Base-by-base conservation (phyloP, 2,329 filamentous ascomycete genomes). In the Penicillium occitanis region DNA sequence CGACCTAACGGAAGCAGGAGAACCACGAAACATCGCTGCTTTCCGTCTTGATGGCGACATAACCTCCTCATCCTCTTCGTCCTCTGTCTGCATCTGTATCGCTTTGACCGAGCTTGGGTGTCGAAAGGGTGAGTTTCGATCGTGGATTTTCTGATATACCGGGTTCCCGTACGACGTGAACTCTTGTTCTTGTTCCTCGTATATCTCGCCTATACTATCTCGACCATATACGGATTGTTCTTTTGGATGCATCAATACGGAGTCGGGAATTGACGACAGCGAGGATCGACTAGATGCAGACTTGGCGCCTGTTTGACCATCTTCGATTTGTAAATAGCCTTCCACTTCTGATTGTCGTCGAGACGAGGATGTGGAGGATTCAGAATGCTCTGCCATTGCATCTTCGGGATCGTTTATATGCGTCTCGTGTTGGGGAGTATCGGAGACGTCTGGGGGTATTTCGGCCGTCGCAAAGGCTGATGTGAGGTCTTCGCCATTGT, bases 81-180 rank as follows among this genome's bases (percentile, higher is more conserved):
- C 78, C 58, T 78, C 77, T 0, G 76, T 78, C 53, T 78, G 72
- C 78, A 81, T 80, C 69, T 81, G 79, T 71, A 81, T 76, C 6
- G 79, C 79, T 40, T 75, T 71, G 5, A 82, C 79, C 0, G 80
- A 82, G 71, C 79, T 82, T 1, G 79, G 77, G 67, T 82, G 79
- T 42, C 80, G 76, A 66, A 82, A 82, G 0, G 75, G 76, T 0
- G 72, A 68, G 22, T 68, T 66, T 33, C 67, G 66, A 37, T 72
- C 62, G 69, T 66, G 42, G 63, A 69, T 60, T 68, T 70, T 71
- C 42, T 66, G 68, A 67, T 69, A 72, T 72, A 46, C 70, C 70
- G n/a, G 65, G 66, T 51, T 65, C 7, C 63, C 61, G 19, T 63
- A 60, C 5, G 28, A 42, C 33, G 64, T 19, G 37, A 59, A 53